A percentile compares a stretch with the other conserved stretches of the same genome.
phyloP scores from a whole-genome alignment of 1,284 basidiomycete genomes.

The Grifola frondosa region DNA sequence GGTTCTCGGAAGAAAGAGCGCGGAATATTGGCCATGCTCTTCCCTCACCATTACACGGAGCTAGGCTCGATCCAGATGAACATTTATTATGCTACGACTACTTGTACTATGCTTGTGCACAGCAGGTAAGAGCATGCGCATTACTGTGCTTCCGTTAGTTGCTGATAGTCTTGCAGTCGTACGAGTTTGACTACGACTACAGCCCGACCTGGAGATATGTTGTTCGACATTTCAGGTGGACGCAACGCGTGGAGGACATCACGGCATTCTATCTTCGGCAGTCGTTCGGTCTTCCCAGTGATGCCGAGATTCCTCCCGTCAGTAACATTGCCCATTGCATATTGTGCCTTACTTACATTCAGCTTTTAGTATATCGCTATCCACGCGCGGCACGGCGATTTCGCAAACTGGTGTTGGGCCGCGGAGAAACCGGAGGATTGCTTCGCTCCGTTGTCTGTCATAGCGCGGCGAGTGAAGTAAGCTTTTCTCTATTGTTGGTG shows the following conservation, averaged over 20 bases:
- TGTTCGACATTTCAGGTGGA: constrained; percentile 47
- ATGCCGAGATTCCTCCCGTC: constrained; percentile 42
- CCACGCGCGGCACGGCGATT: constrained; percentile 66
- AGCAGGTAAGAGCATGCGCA: constrained; percentile 26
- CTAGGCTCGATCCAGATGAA: constrained; percentile 45
- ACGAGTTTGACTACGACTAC: constrained; percentile 46
- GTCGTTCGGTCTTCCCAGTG: constrained; percentile 37
- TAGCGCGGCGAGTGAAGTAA: constrained; percentile 51
- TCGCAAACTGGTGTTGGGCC: constrained; percentile 47
- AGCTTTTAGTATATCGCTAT: constrained; percentile 55
- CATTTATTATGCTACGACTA: constrained; percentile 56
- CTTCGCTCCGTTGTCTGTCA: constrained; percentile 57
- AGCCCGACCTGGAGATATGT: constrained; percentile 52
- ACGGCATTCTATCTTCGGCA: constrained; percentile 41
- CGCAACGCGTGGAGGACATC: constrained; percentile 36
- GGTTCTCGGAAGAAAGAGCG: constrained; percentile 42
- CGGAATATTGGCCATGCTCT: constrained; percentile 32
- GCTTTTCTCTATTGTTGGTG: neutral
- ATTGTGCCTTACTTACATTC: constrained; percentile 1
- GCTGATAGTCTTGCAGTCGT: constrained; percentile 27
- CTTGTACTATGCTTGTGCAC: constrained; percentile 47
- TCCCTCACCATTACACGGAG: constrained; percentile 37
- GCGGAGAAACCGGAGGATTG: constrained; percentile 50
- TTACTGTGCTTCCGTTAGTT: constrained; percentile 1
- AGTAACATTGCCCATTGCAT: constrained; percentile 18